Conservation (phyloP, 2,329 filamentous ascomycete genomes). For the Talaromyces funiculosus region DNA sequence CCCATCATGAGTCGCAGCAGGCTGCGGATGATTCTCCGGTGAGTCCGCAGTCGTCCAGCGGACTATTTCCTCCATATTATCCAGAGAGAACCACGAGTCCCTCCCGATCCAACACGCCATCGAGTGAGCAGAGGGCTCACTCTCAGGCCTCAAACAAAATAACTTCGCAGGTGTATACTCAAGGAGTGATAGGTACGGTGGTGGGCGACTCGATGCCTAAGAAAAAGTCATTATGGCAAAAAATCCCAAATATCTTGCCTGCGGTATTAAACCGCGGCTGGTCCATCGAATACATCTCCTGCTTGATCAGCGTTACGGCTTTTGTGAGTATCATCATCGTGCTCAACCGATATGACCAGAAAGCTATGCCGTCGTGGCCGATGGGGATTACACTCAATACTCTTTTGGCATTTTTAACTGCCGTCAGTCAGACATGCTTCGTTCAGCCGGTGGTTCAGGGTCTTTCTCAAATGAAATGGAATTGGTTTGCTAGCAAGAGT, state of each 20-base stretch:
- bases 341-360: not conserved
- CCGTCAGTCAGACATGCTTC: conserved; percentile 5
- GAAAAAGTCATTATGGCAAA: too few species aligned
- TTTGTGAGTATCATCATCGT: conserved; percentile 1
- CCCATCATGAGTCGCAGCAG: not conserved
- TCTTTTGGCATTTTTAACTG: conserved; percentile 9
- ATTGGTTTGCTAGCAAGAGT: not conserved
- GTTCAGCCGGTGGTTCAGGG: conserved; percentile 4
- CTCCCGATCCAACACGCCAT: not conserved
- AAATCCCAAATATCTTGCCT: not conserved
- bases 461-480: conserved; percentile 9
- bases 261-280: conserved; percentile 1
- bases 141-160: not conserved
- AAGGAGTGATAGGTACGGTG: not conserved
- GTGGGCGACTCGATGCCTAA: too few species aligned
- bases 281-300: conserved; percentile 7
- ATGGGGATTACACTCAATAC: not conserved
- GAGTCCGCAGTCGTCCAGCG: not conserved
- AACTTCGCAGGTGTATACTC: not conserved
- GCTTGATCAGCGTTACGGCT: not conserved
- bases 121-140: not conserved
- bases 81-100: not conserved
- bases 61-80: not conserved
- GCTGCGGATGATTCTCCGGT: not conserved
- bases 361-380: not conserved